Evolutionary conservation across 2,329 filamentous ascomycete species (phyloP), one percentile per base, ranked within the genome.

Genomic region (Pleochaeta shiraiana): DNA sequence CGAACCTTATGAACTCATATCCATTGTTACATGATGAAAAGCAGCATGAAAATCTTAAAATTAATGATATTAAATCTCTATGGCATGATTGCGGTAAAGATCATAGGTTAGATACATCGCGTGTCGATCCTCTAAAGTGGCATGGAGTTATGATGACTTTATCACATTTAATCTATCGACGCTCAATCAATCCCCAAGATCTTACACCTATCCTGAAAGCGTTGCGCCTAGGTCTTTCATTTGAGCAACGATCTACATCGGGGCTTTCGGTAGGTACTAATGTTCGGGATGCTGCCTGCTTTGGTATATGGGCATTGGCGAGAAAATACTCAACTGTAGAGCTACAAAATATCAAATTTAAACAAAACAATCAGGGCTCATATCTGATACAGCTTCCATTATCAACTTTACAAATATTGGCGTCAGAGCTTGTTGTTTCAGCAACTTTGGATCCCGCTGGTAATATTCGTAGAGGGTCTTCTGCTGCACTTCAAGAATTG

Each of bases 201-300:
- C 79, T 97, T 4, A 79, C 84, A 0, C 81, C 86, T 64, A 88
- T 95, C 50, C 78, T 95, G 1, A 84, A 87, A 65, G 85, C 87
- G 1, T 78, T 97, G 19, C 76, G 95, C 0, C 81, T 88, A 11
- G 91, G 90, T 0, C 78, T 97, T 30, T 84, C 84, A 0, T 98
- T 97, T 71, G 91, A 98, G 74, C 90, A 95, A 71, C 82, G 91
- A 65, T 88, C 86, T 57, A 82, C 89, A 0, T 90, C 89, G 2
- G 92, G 93, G n/a, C 84, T 81, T 14, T 91, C 89, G 2, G 79
- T 92, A 12, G 93, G 93, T 1, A 86, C 88, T 1, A 95, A 95
- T 69, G 91, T 98, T 19, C 83, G 93, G 59, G 93, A 98, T 76
- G 92, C 93, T 14, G 90, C 93, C 2, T 96, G 91, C 73, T 98